These are phyloP conservation scores for Pseudogymnoascus sp. DNA, from an alignment of 2,329 filamentous ascomycete genomes.

Conservation along the genomic window DNA sequence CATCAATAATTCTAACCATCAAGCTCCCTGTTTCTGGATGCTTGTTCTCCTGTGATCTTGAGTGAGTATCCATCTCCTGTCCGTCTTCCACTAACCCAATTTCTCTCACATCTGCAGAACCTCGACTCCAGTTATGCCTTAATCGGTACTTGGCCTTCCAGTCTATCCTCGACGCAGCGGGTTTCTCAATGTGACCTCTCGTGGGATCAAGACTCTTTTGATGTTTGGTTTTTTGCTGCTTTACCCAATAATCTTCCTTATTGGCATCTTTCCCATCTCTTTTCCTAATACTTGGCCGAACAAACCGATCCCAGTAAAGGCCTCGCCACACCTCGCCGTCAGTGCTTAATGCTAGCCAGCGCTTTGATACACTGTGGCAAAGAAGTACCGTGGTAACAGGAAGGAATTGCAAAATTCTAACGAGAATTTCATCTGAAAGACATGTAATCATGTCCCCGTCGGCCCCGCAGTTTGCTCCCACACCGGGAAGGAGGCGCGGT, in stretches of 20 bases:
- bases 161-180: slow-evolving; percentile 38
- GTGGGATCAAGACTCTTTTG: slow-evolving; percentile 48
- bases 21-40: slow-evolving; percentile 43
- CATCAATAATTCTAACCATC: slow-evolving; percentile 68
- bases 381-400: slow-evolving; percentile 57
- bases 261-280: neutral
- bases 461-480: neutral
- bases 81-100: slow-evolving; percentile 48
- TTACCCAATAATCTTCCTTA: slow-evolving; percentile 8
- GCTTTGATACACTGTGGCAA: slow-evolving; percentile 58
- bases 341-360: slow-evolving; percentile 61
- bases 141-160: slow-evolving; percentile 89
- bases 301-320: slow-evolving; percentile 80
- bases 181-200: slow-evolving; percentile 25
- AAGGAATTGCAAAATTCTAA: slow-evolving; percentile 76
- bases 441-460: slow-evolving; percentile 53
- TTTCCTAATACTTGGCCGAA: slow-evolving; percentile 47
- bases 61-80: slow-evolving; percentile 11
- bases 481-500: neutral
- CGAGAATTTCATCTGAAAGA: slow-evolving; percentile 78
- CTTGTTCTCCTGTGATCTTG: slow-evolving; percentile 27
- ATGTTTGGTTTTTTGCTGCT: slow-evolving; percentile 27
- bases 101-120: slow-evolving; percentile 71
- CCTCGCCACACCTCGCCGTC: slow-evolving; percentile 89
- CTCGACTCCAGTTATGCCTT: slow-evolving; percentile 82